These are phyloP conservation scores for Marsdenia floribunda DNA, from an alignment of 257 asterid genomes.

Conservation along the genomic window DNA sequence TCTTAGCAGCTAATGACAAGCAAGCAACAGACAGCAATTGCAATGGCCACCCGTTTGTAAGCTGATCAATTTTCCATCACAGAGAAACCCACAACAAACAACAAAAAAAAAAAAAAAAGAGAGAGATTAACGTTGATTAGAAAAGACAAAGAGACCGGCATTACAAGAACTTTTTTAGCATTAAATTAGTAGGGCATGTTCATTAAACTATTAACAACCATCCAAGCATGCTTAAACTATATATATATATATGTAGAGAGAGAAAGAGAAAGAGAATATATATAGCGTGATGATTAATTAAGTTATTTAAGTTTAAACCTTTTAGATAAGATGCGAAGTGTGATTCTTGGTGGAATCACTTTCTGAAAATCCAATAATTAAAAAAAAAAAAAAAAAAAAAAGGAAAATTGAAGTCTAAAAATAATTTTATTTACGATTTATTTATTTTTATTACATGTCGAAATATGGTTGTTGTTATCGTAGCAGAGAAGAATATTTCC, in stretches of 20 bases:
- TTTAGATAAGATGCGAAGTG: neutral
- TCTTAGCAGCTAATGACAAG: conserved; percentile 89
- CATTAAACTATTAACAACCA: neutral
- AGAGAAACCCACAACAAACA: neutral
- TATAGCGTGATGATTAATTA: neutral
- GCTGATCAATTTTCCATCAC: conserved; percentile 29
- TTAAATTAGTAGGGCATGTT: neutral
- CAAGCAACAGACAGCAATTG: conserved; percentile 92
- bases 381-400: neutral
- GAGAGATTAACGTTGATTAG: neutral
- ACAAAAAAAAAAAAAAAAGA: conserved; percentile 1
- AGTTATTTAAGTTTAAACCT: neutral
- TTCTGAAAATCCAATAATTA: neutral
- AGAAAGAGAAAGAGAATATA: too few relatives aligned
- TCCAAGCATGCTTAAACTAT: conserved; percentile 2
- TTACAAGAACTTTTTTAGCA: conserved; percentile 6
- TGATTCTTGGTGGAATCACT: neutral
- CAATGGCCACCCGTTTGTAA: conserved; percentile 78
- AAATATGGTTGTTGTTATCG: too few relatives aligned
- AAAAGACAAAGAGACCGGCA: conserved; percentile 18
- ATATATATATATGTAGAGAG: too few relatives aligned
- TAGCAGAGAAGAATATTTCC: neutral
- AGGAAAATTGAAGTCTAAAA: neutral
- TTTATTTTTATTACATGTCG: too few relatives aligned
- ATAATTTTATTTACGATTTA: too few relatives aligned